Percentiles rank a stretch among this genome's conserved stretches.
Conservation (phyloP, 192 early-diverging fungal species). For the Coemansia sp. region DNA sequence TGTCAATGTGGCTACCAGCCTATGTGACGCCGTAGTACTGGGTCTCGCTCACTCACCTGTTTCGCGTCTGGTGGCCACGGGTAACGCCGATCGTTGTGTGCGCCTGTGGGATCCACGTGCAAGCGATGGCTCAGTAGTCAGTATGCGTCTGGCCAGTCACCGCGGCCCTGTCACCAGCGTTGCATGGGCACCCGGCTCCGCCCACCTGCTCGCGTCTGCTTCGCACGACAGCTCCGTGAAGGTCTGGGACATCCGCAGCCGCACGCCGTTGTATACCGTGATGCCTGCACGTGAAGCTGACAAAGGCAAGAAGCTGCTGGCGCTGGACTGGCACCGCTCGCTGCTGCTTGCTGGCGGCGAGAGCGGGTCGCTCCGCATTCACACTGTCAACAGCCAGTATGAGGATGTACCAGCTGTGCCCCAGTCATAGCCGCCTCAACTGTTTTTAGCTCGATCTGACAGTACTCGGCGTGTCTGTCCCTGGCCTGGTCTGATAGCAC, state of each 20-base stretch:
- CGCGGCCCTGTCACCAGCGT: conserved; percentile 82
- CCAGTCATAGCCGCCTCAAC: conserved; percentile 1
- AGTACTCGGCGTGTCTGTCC: neutral
- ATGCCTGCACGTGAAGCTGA: conserved; percentile 32
- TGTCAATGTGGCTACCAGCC: conserved; percentile 73
- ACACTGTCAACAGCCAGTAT: conserved; percentile 42
- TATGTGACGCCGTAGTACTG: conserved; percentile 86
- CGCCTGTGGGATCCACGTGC: conserved; percentile 90
- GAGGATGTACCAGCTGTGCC: conserved; percentile 6
- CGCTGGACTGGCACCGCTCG: conserved; percentile 50
- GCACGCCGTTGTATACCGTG: conserved; percentile 78
- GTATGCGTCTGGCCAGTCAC: conserved; percentile 75
- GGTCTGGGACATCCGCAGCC: conserved; percentile 94
- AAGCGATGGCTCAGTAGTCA: conserved; percentile 72
- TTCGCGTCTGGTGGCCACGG: conserved; percentile 77
- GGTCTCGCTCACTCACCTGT: conserved; percentile 69
- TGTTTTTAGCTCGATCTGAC: neutral
- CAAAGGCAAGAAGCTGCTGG: conserved; percentile 53
- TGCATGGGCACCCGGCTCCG: conserved; percentile 75
- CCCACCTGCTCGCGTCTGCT: conserved; percentile 73
- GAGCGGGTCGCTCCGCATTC: conserved; percentile 51
- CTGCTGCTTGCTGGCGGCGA: conserved; percentile 52
- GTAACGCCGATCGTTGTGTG: conserved; percentile 79
- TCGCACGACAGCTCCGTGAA: conserved; percentile 86
- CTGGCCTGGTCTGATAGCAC: no score